Base-by-base conservation (phyloP, 306 rosid genomes). In the Arachis hypogaea region DNA sequence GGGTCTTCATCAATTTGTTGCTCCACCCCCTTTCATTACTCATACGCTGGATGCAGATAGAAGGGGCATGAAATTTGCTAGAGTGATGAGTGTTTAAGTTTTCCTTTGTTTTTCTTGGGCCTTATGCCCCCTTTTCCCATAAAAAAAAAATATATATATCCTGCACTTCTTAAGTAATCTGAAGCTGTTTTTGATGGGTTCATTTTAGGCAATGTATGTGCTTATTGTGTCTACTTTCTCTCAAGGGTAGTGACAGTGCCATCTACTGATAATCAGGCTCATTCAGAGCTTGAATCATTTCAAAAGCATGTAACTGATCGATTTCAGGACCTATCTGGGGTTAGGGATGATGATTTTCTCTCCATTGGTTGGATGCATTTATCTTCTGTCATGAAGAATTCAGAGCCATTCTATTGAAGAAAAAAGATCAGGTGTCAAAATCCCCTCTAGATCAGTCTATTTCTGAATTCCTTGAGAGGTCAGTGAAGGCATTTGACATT, bases 401-500 rank as follows among this genome's bases (percentile, higher is more conserved):
- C 74, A 77, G 89, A 73, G 82, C 69, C 54, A 70, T 91, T 55
- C 66, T 91, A 60, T 78, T 77, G 85, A 87, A 84, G 10, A 85
- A 85, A 72, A 85, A 82, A 71, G 85, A 42, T 40, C 78, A 61
- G 75, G 77, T 82, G 69, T 74, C 82, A 0, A 88, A 87, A 55
- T 77, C 92, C 0, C 97, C 97, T 0, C 78, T 91, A 82, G 89
- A 88, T 73, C 85, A 86, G 6, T 54, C 79, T 82, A 41, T 77
- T 57, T 85, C 82, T 45, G 94, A 87, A 7, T 91, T 85, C 77
- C 77, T 88, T 9, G 97, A 87, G 42, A 85, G 89, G 73, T 82
- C 90, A 7, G 87, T 91, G 81, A 88, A 91, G 86, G 94, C 92
- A 2, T 92, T 91, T 56, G 94, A 91, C 59, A 88, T 91, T 41